Evolutionary conservation across 495 filamentous ascomycete species (phyloP).

Genomic region (Mycothermus thermophilus): DNA sequence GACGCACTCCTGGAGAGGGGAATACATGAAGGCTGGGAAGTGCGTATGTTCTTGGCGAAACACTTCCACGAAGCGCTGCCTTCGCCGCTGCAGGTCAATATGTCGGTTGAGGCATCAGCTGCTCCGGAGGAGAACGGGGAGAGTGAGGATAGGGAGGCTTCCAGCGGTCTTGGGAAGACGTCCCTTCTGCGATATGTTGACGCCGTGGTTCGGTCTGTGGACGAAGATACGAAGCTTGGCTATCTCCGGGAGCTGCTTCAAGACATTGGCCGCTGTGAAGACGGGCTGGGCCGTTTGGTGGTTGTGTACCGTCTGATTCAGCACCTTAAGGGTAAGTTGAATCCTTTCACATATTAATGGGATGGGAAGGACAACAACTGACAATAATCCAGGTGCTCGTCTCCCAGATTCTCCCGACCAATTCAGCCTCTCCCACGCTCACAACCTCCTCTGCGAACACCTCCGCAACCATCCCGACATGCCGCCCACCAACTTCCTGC

Average conservation of each 20-base stretch:
- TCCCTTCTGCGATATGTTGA: slow-evolving; percentile 15
- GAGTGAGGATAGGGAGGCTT: background rate
- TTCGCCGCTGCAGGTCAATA: slow-evolving; percentile 10
- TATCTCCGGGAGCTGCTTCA: slow-evolving; percentile 13
- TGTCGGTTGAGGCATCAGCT: background rate
- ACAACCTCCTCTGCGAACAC: slow-evolving; percentile 15
- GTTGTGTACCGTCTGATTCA: slow-evolving; percentile 16
- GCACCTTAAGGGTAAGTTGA: slow-evolving; percentile 8
- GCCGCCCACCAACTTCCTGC: slow-evolving; percentile 33
- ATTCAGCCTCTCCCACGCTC: slow-evolving; percentile 20
- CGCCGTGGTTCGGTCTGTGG: slow-evolving; percentile 7
- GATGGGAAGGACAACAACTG: background rate
- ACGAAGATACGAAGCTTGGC: slow-evolving; percentile 14
- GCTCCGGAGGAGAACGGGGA: background rate
- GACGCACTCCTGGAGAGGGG: slow-evolving; percentile 15
- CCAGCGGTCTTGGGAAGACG: slow-evolving; percentile 10
- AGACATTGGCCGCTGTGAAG: background rate
- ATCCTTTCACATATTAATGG: background rate
- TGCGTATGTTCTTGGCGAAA: slow-evolving; percentile 24
- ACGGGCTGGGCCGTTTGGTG: slow-evolving; percentile 7
- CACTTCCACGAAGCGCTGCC: slow-evolving; percentile 12
- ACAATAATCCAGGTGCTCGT: slow-evolving; percentile 3
- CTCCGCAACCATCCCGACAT: slow-evolving; percentile 2
- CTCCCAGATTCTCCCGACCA: background rate
- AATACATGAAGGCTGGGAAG: slow-evolving; percentile 23